Evolutionary conservation across 768 basidiomycete genomes (phyloP), one percentile per base, ranked within the genome.

Genomic region (Boletus eberwhitei): DNA sequence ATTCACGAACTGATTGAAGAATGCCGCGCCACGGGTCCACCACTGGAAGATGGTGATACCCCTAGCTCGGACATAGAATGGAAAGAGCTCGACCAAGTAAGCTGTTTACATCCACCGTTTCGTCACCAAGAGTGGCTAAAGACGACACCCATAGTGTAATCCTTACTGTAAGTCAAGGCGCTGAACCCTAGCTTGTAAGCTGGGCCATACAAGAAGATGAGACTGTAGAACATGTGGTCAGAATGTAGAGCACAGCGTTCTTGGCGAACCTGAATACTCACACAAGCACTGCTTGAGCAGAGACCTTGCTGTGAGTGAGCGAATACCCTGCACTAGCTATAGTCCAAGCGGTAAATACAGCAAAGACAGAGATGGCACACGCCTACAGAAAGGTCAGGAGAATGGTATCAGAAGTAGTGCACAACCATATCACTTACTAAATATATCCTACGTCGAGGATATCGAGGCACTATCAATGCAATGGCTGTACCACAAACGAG

Each of bases 21-120:
- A 66, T 14, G 16, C 44, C 7, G 29, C 58, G 3, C 74, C 67
- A 13, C 83, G 79, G 43, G 76, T 72, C 66, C 79, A 82, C 74
- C 76, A 81, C 58, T 86, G 82, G 73, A 82, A 85, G 17, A 86
- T 63, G 5, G 83, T 71, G 49, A 86, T 77, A 36, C 85, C 85
- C 64, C 78, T 80, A 1, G 85, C 78, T 53, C 85, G 81, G 26
- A 77, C 77, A 57, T 82, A 79, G 71, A 75, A 86, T 0, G 85
- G 85, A 74, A 86, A 86, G 32, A 87, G 64, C 60, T 86, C 85
- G 17, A 86, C 83, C 55, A 85, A 67, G 76, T 75, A 85, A 8
- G 84, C 83, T 83, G 58, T 34, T 38, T n/a, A n/a, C n/a, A n/a
- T n/a, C n/a, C n/a, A n/a, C 8, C 29, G 1, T 36, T 17, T 39